These are phyloP conservation scores for Theileria parva DNA, from an alignment of 169 alveolate genomes.

Conservation along the genomic window DNA sequence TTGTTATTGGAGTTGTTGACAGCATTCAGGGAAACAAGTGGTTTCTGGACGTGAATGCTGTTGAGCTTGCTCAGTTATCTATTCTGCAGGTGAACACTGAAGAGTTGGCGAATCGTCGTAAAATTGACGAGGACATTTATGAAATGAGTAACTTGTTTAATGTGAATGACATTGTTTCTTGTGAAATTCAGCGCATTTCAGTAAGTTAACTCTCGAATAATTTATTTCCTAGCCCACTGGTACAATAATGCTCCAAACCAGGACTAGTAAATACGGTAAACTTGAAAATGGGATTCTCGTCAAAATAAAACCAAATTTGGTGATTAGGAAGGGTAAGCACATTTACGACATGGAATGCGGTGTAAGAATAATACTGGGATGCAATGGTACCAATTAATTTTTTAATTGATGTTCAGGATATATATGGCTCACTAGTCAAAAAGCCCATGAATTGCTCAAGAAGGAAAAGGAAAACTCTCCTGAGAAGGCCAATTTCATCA, in stretches of 20 bases:
- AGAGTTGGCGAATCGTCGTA: slow-evolving; percentile 85
- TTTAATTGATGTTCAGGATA: slow-evolving; percentile 10
- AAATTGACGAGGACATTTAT: slow-evolving; percentile 87
- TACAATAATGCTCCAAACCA: slow-evolving; percentile 84
- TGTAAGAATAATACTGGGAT: slow-evolving; percentile 84
- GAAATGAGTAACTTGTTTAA: slow-evolving; percentile 87
- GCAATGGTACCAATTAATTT: slow-evolving; percentile 77
- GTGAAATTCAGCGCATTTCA: slow-evolving; percentile 88
- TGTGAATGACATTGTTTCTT: slow-evolving; percentile 87
- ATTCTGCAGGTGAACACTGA: slow-evolving; percentile 88
- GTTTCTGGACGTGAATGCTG: slow-evolving; percentile 89
- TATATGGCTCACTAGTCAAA: slow-evolving; percentile 45
- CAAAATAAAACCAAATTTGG: slow-evolving; percentile 82
- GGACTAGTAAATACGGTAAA: slow-evolving; percentile 89
- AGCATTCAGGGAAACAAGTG: slow-evolving; percentile 80
- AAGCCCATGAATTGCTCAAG: background rate
- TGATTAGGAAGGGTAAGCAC: slow-evolving; percentile 87
- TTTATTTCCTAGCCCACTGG: slow-evolving; percentile 68
- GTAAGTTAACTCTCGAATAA: slow-evolving; percentile 3
- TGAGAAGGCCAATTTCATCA: background rate
- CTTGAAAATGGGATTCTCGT: slow-evolving; percentile 85
- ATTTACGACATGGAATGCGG: slow-evolving; percentile 81
- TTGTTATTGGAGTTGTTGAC: slow-evolving; percentile 81
- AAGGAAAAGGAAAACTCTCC: background rate
- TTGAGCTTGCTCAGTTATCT: slow-evolving; percentile 83